Percentiles rank a stretch among this genome's conserved stretches.
These are phyloP conservation scores for Castanea sativa DNA, from an alignment of 306 rosid genomes.

Conservation along the genomic window DNA sequence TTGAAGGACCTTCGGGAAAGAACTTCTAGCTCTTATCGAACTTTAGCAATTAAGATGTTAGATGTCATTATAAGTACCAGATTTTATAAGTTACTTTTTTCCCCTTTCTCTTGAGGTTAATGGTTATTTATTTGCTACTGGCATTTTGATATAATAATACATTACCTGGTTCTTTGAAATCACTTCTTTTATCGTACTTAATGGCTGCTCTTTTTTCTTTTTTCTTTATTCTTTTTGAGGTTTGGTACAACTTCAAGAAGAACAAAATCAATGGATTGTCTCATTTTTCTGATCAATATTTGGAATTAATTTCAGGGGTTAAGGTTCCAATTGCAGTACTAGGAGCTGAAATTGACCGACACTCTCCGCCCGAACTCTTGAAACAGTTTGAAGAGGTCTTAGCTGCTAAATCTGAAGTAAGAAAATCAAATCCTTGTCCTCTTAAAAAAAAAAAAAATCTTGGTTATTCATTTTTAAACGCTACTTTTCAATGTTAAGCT, in stretches of 20 bases:
- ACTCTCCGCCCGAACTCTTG: slow-evolving; percentile 52
- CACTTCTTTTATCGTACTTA: not conserved
- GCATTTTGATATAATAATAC: not conserved
- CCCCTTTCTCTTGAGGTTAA: not conserved
- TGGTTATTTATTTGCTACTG: not conserved
- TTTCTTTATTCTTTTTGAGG: too few species aligned
- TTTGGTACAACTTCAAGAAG: not conserved
- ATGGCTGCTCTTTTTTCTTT: too few species aligned
- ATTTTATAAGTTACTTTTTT: not conserved
- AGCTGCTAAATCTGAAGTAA: slow-evolving; percentile 49
- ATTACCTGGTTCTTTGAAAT: not conserved
- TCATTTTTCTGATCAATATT: not conserved
- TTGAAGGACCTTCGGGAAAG: not conserved
- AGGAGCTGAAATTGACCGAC: slow-evolving; percentile 57
- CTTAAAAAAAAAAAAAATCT: too few species aligned
- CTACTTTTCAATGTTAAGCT: too few species aligned
- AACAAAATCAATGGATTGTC: not conserved
- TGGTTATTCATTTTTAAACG: too few species aligned
- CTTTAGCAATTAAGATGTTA: not conserved
- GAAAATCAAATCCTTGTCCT: not conserved
- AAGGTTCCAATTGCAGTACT: slow-evolving; percentile 47
- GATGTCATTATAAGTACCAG: not conserved
- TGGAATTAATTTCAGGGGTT: slow-evolving; percentile 42
- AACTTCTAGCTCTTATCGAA: not conserved
- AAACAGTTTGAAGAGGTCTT: slow-evolving; percentile 60